phyloP scores from a whole-genome alignment of 345 rosid species.

The Syzygium grande region DNA sequence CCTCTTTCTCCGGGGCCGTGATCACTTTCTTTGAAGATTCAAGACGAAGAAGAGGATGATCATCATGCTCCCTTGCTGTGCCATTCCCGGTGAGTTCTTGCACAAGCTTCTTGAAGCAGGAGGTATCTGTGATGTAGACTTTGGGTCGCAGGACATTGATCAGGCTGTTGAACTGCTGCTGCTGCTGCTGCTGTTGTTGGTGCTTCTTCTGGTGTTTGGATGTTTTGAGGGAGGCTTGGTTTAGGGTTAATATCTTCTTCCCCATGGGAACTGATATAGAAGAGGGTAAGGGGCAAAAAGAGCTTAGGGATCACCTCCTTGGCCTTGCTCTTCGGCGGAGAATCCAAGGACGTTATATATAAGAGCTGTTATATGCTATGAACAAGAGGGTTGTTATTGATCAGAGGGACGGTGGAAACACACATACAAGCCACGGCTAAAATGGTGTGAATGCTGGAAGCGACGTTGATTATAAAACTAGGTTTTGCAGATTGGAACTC shows the following conservation, averaged over 20 bases:
- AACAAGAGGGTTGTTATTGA: neutral
- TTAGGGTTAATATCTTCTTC: neutral
- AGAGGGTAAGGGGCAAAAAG: neutral
- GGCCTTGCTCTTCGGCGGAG: neutral
- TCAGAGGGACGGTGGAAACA: neutral
- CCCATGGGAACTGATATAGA: neutral
- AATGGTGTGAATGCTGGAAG: neutral
- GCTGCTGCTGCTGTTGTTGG: neutral
- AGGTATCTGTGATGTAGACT: slow-evolving; percentile 21
- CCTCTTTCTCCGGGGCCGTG: neutral
- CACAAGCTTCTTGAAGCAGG: slow-evolving; percentile 24
- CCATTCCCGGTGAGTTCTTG: slow-evolving; percentile 31
- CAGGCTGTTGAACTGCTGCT: slow-evolving; percentile 5
- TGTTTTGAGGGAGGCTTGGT: neutral
- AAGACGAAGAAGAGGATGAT: neutral
- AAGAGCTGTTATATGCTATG: neutral
- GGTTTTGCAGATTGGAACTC: neutral
- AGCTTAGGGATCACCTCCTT: slow-evolving; percentile 1
- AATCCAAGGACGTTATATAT: neutral
- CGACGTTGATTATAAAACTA: neutral
- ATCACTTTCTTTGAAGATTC: neutral
- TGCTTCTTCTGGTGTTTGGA: slow-evolving; percentile 3
- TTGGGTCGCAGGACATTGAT: slow-evolving; percentile 17
- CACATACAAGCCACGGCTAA: neutral
- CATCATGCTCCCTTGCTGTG: neutral